phyloP scores from a whole-genome alignment of 2,329 filamentous ascomycete species.

The Colletotrichum higginsianum region DNA sequence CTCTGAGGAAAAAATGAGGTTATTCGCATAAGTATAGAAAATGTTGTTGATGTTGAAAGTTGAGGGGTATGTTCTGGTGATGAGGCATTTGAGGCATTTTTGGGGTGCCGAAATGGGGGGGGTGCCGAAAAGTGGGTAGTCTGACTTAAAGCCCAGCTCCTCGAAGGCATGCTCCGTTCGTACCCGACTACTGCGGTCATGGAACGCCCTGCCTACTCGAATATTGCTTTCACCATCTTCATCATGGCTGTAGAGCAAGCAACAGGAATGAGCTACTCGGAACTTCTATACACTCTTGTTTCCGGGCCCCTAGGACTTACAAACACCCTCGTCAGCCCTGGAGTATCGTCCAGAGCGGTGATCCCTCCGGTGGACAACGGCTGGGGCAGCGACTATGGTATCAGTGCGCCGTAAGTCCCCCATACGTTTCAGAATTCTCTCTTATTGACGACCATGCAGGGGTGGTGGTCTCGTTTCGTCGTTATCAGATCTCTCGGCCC shows the following conservation, averaged over 20 bases:
- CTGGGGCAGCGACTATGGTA: conserved; percentile 54
- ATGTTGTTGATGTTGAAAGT: too few species aligned
- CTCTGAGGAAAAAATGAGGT: too few species aligned
- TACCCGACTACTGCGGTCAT: conserved; percentile 50
- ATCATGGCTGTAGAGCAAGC: conserved; percentile 52
- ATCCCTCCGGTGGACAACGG: conserved; percentile 52
- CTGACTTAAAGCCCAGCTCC: conserved; percentile 53
- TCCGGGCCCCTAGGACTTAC: conserved; percentile 42
- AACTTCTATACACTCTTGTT: conserved; percentile 45
- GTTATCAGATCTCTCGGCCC: conserved; percentile 50
- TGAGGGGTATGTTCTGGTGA: too few species aligned
- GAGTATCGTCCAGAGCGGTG: conserved; percentile 48
- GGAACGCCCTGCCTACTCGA: conserved; percentile 58
- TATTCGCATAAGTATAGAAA: too few species aligned
- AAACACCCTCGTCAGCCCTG: conserved; percentile 49
- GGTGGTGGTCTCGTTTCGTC: conserved; percentile 55
- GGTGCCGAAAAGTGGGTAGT: too few species aligned
- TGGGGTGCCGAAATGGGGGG: too few species aligned
- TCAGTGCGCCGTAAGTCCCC: conserved; percentile 49
- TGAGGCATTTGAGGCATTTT: too few species aligned
- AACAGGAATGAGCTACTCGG: conserved; percentile 49
- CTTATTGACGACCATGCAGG: conserved; percentile 41
- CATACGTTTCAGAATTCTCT: background rate
- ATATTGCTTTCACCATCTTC: conserved; percentile 56
- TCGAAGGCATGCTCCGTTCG: conserved; percentile 50